These are phyloP conservation scores for Microcyclospora pomicola DNA, from an alignment of 2,329 filamentous ascomycete species.

Conservation along the genomic window DNA sequence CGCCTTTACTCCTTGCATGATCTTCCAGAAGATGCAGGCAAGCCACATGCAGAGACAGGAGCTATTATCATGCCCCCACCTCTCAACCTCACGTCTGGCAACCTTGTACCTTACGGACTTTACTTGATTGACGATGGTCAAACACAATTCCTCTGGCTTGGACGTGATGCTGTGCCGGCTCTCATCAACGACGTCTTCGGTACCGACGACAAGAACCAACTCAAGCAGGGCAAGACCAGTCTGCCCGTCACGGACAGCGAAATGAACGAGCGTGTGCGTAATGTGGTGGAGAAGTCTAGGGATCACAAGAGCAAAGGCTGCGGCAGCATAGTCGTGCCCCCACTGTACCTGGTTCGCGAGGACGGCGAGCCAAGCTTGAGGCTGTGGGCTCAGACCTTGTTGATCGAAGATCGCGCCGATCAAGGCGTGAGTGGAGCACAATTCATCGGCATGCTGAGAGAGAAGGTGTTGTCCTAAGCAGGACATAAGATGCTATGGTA, in stretches of 20 bases:
- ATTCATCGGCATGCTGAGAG: slow-evolving; percentile 81
- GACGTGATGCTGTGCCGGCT: slow-evolving; percentile 81
- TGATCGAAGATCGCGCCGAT: slow-evolving; percentile 90
- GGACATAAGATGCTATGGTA: neutral
- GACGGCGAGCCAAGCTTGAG: slow-evolving; percentile 92
- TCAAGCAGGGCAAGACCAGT: slow-evolving; percentile 82
- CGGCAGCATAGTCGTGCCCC: slow-evolving; percentile 83
- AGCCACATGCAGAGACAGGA: slow-evolving; percentile 72
- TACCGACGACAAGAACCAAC: slow-evolving; percentile 62
- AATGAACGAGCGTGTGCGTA: slow-evolving; percentile 87
- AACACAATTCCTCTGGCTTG: slow-evolving; percentile 95
- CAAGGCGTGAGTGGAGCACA: slow-evolving; percentile 85
- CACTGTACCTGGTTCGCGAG: slow-evolving; percentile 85
- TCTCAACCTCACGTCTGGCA: slow-evolving; percentile 75
- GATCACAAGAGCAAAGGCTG: slow-evolving; percentile 78
- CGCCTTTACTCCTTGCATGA: slow-evolving; percentile 69
- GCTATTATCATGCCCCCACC: slow-evolving; percentile 78
- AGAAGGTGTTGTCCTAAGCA: slow-evolving; percentile 57
- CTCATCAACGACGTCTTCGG: slow-evolving; percentile 84
- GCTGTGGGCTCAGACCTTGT: slow-evolving; percentile 88
- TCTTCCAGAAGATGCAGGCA: slow-evolving; percentile 87
- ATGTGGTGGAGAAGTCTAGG: slow-evolving; percentile 80
- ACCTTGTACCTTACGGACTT: slow-evolving; percentile 75
- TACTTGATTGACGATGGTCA: slow-evolving; percentile 96
- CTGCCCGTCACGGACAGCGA: slow-evolving; percentile 85